Percentiles rank a stretch among this genome's conserved stretches.
These are phyloP conservation scores for Tetrahymena elliotti DNA, from an alignment of 73 alveolate species.

Conservation along the genomic window DNA sequence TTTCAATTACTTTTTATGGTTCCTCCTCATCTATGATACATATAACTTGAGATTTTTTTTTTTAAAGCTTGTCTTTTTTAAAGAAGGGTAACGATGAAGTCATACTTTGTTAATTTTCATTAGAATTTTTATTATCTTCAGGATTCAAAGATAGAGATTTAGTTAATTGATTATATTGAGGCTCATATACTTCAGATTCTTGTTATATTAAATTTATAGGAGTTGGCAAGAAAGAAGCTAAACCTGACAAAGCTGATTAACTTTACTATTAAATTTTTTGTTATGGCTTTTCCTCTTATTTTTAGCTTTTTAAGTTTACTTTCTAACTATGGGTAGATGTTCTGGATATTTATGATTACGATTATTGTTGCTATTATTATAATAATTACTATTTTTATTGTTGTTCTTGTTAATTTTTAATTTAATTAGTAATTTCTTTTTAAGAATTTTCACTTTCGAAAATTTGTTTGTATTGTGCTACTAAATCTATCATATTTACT, in stretches of 20 bases:
- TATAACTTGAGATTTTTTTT: neutral
- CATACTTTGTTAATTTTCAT: neutral
- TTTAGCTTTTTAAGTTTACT: neutral
- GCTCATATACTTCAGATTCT: neutral
- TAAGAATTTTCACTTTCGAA: no score
- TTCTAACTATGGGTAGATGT: neutral
- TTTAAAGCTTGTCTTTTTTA: neutral
- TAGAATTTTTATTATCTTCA: no score
- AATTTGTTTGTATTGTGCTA: no score
- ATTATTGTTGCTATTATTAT: no score
- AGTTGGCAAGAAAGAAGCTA: neutral
- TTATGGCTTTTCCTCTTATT: neutral
- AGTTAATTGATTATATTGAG: no score
- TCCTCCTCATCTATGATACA: neutral
- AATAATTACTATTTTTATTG: no score
- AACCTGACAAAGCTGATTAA: neutral
- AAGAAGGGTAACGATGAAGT: neutral
- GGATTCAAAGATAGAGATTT: no score
- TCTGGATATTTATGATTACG: no score
- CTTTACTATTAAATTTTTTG: neutral
- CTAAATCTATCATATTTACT: no score
- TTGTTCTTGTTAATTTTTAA: no score
- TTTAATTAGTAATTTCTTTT: no score
- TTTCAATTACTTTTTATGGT: neutral
- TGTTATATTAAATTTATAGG: no score